Evolutionary conservation across 441 rosid species (phyloP), one percentile per base, ranked within the genome.

Genomic region (Eutrema salsugineum): DNA sequence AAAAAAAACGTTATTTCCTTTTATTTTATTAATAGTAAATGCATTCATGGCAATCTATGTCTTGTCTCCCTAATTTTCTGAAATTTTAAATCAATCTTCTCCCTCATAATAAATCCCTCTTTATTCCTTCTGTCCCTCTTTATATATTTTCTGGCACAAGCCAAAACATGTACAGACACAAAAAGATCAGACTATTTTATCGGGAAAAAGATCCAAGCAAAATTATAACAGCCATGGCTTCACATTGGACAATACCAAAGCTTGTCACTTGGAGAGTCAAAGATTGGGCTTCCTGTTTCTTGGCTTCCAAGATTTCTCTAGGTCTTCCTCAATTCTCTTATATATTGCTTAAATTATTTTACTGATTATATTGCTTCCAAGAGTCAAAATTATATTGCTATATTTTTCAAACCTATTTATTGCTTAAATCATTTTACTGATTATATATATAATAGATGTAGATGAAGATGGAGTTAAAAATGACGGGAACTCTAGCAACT

Each of bases 271-370:
- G 93, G 90, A 68, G 86, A 64, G 79, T 86, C 19, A 85, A 76
- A 65, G 89, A 84, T 72, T 84, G 83, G 87, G 86, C 82, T 28
- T 81, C 89, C 12, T 85, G 93, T 76, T 86, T 88, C 86, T 73
- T 82, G 76, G 80, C 87, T 74, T 83, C 81, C 86, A 77, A 76
- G 39, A 57, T 80, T 62, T 82, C 88, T 54, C 22, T 81, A 77
- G 81, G 91, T 85, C 42, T 12, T 32, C 12, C 44, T 72, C 58
- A 15, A 14, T 28, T 32, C 17, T 60, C 43, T 48, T 36, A 14
- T 40, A 24, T 46, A 28, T 53, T 24, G 27, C 27, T 24, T 24
- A 24, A 24, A 24, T 24, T 24, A 3, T 24, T 24, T 24, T 24
- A 24, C 27, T 24, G 36, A 35, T 36, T 42, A 3, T 42, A 20